Conservation (phyloP, 805 yeast species). For the Teunomyces cretensis region DNA sequence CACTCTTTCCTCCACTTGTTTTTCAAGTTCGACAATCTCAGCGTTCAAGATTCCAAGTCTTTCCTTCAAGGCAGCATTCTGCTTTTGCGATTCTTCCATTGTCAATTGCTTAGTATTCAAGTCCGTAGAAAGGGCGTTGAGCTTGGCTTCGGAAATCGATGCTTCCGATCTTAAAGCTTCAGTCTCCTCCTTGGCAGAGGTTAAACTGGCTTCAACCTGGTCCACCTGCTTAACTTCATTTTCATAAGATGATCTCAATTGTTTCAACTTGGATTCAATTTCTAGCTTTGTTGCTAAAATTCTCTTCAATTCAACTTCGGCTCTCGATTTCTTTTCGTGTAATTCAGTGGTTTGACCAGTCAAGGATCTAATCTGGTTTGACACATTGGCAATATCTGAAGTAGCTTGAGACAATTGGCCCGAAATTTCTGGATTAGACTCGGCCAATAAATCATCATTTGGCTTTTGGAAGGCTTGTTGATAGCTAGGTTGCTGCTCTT, state of each 20-base stretch:
- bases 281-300: conserved; percentile 66
- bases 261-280: conserved; percentile 67
- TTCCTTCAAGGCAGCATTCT: conserved; percentile 65
- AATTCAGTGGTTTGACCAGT: conserved; percentile 70
- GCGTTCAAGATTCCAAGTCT: conserved; percentile 65
- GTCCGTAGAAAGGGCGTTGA: conserved; percentile 66
- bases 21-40: conserved; percentile 59
- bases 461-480: conserved; percentile 5
- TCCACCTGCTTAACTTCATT: conserved; percentile 75
- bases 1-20: conserved; percentile 52
- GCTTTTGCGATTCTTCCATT: conserved; percentile 66
- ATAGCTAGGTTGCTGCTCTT: not conserved
- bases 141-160: conserved; percentile 74
- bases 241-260: conserved; percentile 69
- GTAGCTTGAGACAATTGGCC: conserved; percentile 75
- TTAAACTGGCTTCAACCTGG: conserved; percentile 63
- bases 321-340: conserved; percentile 67
- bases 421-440: conserved; percentile 51
- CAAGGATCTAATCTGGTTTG: conserved; percentile 80
- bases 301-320: conserved; percentile 74
- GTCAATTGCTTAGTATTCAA: conserved; percentile 59
- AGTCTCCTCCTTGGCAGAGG: conserved; percentile 62
- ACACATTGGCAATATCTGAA: conserved; percentile 80
- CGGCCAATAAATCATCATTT: conserved; percentile 55
- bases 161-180: conserved; percentile 70